Evolutionary conservation across 2,329 filamentous ascomycete genomes (phyloP).

Genomic region (Dactylellina drechsleri): DNA sequence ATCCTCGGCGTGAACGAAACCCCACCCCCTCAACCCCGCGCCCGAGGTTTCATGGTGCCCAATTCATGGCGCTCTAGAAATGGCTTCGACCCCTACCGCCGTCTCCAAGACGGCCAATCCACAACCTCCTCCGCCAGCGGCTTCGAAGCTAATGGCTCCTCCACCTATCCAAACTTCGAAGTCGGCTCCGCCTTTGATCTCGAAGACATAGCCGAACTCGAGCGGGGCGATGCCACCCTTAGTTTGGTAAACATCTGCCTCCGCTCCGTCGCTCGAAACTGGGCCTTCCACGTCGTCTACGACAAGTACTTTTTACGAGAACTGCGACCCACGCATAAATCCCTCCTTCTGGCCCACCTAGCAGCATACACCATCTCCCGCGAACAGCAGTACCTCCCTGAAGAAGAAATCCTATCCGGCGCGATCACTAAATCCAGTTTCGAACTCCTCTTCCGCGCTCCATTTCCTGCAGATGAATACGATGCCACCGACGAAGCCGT

Average conservation of each 20-base stretch:
- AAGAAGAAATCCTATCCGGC: conserved; percentile 27
- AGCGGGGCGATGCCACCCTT: neutral
- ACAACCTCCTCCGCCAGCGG: conserved; percentile 51
- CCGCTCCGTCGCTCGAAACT: conserved; percentile 55
- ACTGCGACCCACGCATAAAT: conserved; percentile 55
- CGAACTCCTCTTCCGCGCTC: conserved; percentile 42
- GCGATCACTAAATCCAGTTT: conserved; percentile 34
- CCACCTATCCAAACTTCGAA: conserved; percentile 41
- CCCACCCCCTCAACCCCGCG: conserved; percentile 52
- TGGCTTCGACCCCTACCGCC: conserved; percentile 42
- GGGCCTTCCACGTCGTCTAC: conserved; percentile 55
- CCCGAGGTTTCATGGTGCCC: conserved; percentile 42
- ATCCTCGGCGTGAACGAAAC: conserved; percentile 52
- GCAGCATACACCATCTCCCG: conserved; percentile 40
- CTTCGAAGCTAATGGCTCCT: conserved; percentile 41
- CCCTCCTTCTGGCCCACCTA: conserved; percentile 55
- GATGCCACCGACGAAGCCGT: conserved; percentile 16
- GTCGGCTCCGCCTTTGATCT: conserved; percentile 43
- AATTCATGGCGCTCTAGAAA: conserved; percentile 46
- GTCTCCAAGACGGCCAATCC: conserved; percentile 41
- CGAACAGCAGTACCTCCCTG: conserved; percentile 30
- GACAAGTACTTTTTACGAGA: conserved; percentile 57
- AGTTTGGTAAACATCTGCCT: conserved; percentile 54
- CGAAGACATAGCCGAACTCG: conserved; percentile 7
- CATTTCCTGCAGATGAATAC: conserved; percentile 37